These are phyloP conservation scores for Erucastrum elatum DNA, from an alignment of 345 rosid species.

Conservation along the genomic window DNA sequence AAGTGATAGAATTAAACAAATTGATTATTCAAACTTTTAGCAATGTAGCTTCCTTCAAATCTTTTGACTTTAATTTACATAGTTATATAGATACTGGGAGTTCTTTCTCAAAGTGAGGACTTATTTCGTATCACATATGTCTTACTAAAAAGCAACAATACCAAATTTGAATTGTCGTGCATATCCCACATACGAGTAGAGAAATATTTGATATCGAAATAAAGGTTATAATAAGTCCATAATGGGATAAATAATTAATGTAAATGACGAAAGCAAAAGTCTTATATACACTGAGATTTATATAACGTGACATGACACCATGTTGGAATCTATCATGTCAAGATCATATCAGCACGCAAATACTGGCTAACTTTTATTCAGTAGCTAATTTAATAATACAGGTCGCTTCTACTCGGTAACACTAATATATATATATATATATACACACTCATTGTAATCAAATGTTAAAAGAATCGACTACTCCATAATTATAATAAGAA, in stretches of 20 bases:
- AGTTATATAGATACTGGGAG: not conserved
- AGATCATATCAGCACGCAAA: slow-evolving; percentile 9
- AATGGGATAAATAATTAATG: slow-evolving; percentile 17
- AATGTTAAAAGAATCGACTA: not conserved
- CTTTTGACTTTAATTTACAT: not conserved
- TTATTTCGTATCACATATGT: slow-evolving; percentile 19
- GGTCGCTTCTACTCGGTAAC: not conserved
- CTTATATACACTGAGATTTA: slow-evolving; percentile 1
- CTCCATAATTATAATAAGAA: not conserved
- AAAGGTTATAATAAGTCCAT: slow-evolving; percentile 4
- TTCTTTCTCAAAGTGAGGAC: slow-evolving; percentile 13
- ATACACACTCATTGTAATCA: not conserved
- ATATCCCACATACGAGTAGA: slow-evolving; percentile 27
- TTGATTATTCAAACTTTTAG: not conserved
- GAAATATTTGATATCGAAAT: slow-evolving; percentile 14
- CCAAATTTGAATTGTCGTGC: slow-evolving; percentile 12
- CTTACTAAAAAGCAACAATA: not conserved
- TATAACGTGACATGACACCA: slow-evolving; percentile 13
- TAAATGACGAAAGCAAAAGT: slow-evolving; percentile 32
- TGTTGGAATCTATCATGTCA: slow-evolving; percentile 31
- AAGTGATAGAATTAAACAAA: not conserved
- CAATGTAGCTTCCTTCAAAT: not conserved
- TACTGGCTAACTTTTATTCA: slow-evolving; percentile 1
- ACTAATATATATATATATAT: too few relatives aligned
- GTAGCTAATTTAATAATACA: not conserved